These are phyloP conservation scores for Auricularia auricula-judae DNA, from an alignment of 768 basidiomycete species.

Conservation along the genomic window DNA sequence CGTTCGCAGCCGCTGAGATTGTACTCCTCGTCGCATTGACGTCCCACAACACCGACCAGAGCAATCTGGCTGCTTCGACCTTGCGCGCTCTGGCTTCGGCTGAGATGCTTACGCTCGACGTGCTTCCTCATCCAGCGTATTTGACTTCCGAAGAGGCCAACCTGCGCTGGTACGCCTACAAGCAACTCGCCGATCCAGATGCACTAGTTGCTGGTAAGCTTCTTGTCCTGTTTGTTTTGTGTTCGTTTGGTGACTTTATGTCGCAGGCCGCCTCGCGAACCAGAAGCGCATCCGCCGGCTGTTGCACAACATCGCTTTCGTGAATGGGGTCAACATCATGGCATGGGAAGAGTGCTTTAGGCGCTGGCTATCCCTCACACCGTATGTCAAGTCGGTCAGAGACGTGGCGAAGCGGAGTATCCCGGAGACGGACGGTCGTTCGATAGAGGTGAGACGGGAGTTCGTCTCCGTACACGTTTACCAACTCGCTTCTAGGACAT, in stretches of 20 bases:
- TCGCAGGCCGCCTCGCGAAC: conserved; percentile 58
- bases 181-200: conserved; percentile 53
- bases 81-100: conserved; percentile 58
- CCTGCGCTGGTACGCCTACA: conserved; percentile 43
- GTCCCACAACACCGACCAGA: conserved; percentile 55
- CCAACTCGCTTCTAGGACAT: neutral
- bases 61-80: conserved; percentile 57
- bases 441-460: neutral
- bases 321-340: conserved; percentile 57
- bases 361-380: conserved; percentile 58
- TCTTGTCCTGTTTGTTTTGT: neutral
- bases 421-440: neutral
- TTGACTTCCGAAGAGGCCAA: neutral
- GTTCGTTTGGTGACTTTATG: too few relatives aligned
- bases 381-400: conserved; percentile 31
- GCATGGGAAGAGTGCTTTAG: conserved; percentile 80
- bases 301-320: conserved; percentile 50
- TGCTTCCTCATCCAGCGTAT: neutral
- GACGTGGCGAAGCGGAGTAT: neutral
- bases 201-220: neutral
- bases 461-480: neutral
- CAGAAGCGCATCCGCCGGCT: conserved; percentile 74
- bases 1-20: conserved; percentile 61
- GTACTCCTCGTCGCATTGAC: conserved; percentile 62
- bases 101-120: conserved; percentile 22